A percentile compares a stretch with the other conserved stretches of the same genome.
Conservation (phyloP, 2,329 filamentous ascomycete genomes). For the Hymenoscyphus occultus region DNA sequence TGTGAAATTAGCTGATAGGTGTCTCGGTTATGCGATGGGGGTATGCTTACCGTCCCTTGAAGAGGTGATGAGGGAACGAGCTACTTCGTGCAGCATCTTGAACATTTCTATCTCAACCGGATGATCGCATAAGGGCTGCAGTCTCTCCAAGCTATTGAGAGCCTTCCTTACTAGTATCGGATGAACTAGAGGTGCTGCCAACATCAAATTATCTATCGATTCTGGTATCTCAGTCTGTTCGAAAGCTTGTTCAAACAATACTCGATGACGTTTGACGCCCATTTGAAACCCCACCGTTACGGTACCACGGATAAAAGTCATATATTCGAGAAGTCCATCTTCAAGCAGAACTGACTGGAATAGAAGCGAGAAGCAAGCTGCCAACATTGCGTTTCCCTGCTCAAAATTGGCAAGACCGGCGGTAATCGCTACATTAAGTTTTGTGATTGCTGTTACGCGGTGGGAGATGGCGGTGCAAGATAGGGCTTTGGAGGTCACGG, state of each 20-base stretch:
- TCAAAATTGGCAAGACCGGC: slow-evolving; percentile 43
- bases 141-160: slow-evolving; percentile 42
- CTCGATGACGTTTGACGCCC: slow-evolving; percentile 45
- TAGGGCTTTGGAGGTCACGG: slow-evolving; percentile 38
- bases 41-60: slow-evolving; percentile 25
- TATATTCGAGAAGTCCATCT: slow-evolving; percentile 57
- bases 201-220: slow-evolving; percentile 44
- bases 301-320: slow-evolving; percentile 59
- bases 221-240: slow-evolving; percentile 42
- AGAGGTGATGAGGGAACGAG: slow-evolving; percentile 31
- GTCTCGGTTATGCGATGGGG: not conserved
- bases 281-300: slow-evolving; percentile 55
- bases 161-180: slow-evolving; percentile 48
- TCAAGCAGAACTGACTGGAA: slow-evolving; percentile 57
- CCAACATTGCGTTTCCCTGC: slow-evolving; percentile 58
- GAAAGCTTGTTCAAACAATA: slow-evolving; percentile 51
- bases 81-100: slow-evolving; percentile 45
- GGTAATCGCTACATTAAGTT: slow-evolving; percentile 41
- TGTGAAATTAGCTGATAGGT: not conserved
- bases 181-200: slow-evolving; percentile 44
- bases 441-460: slow-evolving; percentile 61
- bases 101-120: slow-evolving; percentile 48
- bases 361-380: slow-evolving; percentile 56
- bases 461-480: slow-evolving; percentile 56
- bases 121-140: slow-evolving; percentile 44